Evolutionary conservation across 2,329 filamentous ascomycete species (phyloP), one percentile per base, ranked within the genome.

Genomic region (Epichloe sp.): DNA sequence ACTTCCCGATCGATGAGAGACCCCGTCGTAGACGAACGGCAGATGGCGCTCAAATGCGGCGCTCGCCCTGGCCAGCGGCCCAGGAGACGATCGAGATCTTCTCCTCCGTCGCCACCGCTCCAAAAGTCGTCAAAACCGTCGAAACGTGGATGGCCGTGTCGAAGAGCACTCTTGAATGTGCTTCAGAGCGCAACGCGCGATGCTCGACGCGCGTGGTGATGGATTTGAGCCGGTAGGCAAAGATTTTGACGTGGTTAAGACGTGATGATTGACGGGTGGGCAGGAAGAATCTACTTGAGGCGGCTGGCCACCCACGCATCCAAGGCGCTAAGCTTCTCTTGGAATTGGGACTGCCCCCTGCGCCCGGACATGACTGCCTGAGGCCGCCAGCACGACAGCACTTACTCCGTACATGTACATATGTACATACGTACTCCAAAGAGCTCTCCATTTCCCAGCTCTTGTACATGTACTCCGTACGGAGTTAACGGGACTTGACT

Each of bases 171-270:
- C 56, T 54, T 52, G 51, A 50, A 54, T 52, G 60, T 60, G 58
- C 53, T 60, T 62, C 54, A 54, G 51, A 56, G 56, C 58, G 64
- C 58, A 62, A 63, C 64, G 67, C 67, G 66, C 68, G 70, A 71
- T 71, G 69, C 65, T 68, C 68, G 75, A 74, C 73, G 72, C 76
- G 77, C 71, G 71, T 70, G 68, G 65, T 69, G 71, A 72, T 76
- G 69, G 60, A 54, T 63, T 66, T 60, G 60, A 57, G 58, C 59
- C 57, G 58, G 54, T 55, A 58, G 61, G 62, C 65, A 66, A 63
- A 65, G 64, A 40, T 70, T 69, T 71, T 68, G 68, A 69, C 68
- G 67, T 66, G 65, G 68, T 66, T 67, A 63, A 70, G 63, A 65
- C 62, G 64, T 67, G 65, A 63, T 63, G 60, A 58, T 57, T 56